Base-by-base conservation (phyloP, 805 yeast species). In the Clavispora phyllophila region DNA sequence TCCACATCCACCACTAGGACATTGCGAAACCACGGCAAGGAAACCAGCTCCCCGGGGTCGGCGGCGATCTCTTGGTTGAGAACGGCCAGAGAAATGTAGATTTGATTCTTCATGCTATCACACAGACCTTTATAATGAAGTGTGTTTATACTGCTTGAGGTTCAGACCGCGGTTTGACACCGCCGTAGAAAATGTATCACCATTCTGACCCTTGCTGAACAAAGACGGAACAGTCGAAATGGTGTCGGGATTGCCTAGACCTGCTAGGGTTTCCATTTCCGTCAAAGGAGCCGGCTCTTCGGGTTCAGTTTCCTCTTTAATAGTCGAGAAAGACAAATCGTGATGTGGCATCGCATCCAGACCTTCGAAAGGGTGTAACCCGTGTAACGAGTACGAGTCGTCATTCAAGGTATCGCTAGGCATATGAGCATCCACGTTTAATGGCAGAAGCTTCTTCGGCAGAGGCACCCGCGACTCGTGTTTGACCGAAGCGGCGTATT, bases 11-110 rank as follows among this genome's bases (percentile, higher is more conserved):
- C 39, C 10, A 39, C 33, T 5, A 39, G 39, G 3, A 47, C 25
- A 15, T 49, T 42, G 9, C 38, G 42, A 9, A 46, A 42, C 55
- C 55, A 51, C 7, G 46, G 44, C 15, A 48, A 32, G 22, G 9
- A 14, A 27, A 27, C 15, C 31, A n/a, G 17, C 9, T 27, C 31
- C 31, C 31, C 5, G 8, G 17, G 17, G 8, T 27, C 31, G 4
- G 9, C 9, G 17, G 5, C 8, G 31, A 27, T n/a, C n/a, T 27
- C 17, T 4, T 27, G 31, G 17, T 5, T 6, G 4, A 27, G 17
- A 13, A 4, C 17, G 4, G 15, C 31, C 31, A 13, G 31, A 27
- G 31, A 27, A 14, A 25, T 12, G 17, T 5, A n/a, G 9, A 27
- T 27, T 27, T 27, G 31, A n/a, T 27, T 27, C 31, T 14, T 14